Conservation (phyloP, 306 rosid genomes). For the Vigna radiata region DNA sequence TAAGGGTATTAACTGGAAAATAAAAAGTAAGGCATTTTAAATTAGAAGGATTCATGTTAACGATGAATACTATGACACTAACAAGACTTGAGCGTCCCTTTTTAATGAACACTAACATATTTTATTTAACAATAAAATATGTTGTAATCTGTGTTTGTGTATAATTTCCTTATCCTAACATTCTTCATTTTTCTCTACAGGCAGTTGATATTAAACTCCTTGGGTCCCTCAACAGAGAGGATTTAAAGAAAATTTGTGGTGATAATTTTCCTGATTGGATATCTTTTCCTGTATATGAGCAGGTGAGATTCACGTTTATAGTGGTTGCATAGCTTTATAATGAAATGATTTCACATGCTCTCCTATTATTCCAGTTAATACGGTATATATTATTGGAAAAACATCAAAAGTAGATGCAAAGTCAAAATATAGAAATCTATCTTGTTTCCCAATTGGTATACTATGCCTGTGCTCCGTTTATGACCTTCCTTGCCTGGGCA, state of each 20-base stretch:
- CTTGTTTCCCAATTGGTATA: constrained; percentile 29
- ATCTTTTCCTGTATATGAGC: constrained; percentile 93
- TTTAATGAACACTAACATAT: constrained; percentile 1
- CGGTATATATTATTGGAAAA: constrained; percentile 12
- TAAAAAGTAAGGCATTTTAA: background rate
- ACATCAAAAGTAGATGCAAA: constrained; percentile 28
- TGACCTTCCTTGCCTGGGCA: constrained; percentile 43
- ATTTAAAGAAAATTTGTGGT: constrained; percentile 84
- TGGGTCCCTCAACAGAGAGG: constrained; percentile 89
- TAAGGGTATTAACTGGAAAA: background rate
- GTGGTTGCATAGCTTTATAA: constrained; percentile 25
- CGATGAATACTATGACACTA: background rate
- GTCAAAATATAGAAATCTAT: constrained; percentile 11
- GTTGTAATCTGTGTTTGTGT: background rate
- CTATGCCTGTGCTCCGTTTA: constrained; percentile 30
- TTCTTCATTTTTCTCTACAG: constrained; percentile 55
- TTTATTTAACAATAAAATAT: constrained; percentile 13
- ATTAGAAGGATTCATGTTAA: background rate
- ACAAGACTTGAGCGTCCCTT: background rate
- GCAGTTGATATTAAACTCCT: constrained; percentile 92
- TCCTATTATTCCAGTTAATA: constrained; percentile 23
- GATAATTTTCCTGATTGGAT: constrained; percentile 95
- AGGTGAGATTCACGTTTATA: constrained; percentile 55
- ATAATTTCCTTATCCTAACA: constrained; percentile 1
- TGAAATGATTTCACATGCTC: background rate